Conservation (phyloP, 2,329 filamentous ascomycete species). For the Fusarium setosum region DNA sequence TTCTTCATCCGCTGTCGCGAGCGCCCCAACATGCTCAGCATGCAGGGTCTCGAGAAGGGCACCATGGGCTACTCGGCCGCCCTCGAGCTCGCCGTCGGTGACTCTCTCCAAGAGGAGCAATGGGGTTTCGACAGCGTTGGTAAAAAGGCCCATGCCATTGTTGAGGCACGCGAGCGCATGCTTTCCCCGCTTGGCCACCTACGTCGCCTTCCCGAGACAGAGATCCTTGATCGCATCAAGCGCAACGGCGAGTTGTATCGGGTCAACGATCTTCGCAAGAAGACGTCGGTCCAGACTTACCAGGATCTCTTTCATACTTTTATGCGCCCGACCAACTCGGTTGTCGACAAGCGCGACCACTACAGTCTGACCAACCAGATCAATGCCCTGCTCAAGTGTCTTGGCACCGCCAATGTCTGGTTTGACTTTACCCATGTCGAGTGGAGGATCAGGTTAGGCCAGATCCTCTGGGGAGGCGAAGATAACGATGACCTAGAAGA, state of each 20-base stretch:
- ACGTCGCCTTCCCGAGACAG: conserved; percentile 66
- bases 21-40: conserved; percentile 77
- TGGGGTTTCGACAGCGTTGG: conserved; percentile 68
- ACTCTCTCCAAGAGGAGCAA: conserved; percentile 72
- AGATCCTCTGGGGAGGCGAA: conserved; percentile 74
- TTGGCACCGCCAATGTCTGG: conserved; percentile 76
- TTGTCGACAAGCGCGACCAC: conserved; percentile 68
- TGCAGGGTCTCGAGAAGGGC: conserved; percentile 77
- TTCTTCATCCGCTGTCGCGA: conserved; percentile 71
- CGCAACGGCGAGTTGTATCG: conserved; percentile 67
- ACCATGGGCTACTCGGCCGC: conserved; percentile 77
- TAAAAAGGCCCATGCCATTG: conserved; percentile 64
- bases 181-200: conserved; percentile 64
- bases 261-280: conserved; percentile 61
- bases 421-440: conserved; percentile 80
- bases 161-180: conserved; percentile 68
- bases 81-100: conserved; percentile 72
- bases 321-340: conserved; percentile 66
- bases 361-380: conserved; percentile 78
- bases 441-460: conserved; percentile 79
- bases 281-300: conserved; percentile 68
- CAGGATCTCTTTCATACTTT: conserved; percentile 71
- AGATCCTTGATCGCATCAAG: conserved; percentile 69
- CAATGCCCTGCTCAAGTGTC: conserved; percentile 72
- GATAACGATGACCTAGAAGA: conserved; percentile 65